A percentile compares a stretch with the other conserved stretches of the same genome.
Conservation (phyloP, 345 rosid species). For the Laguncularia racemosa region DNA sequence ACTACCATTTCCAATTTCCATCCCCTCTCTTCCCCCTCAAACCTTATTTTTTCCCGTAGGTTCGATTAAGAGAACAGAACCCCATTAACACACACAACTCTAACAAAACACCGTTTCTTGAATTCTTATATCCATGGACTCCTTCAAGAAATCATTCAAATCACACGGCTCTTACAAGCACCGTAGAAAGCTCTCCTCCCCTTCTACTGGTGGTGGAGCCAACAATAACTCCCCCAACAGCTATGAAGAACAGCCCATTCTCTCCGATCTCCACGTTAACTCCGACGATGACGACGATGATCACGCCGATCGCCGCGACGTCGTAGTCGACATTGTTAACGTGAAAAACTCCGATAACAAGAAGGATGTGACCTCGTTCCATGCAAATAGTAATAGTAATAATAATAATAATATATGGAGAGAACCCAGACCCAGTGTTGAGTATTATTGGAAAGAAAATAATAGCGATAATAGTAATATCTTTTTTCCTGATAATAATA, state of each 20-base stretch:
- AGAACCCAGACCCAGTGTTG: conserved; percentile 26
- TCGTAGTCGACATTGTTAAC: conserved; percentile 4
- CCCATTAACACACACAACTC: neutral
- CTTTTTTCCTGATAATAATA: no score
- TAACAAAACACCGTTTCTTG: neutral
- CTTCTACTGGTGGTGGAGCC: conserved; percentile 3
- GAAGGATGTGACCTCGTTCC: neutral
- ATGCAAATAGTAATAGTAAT: neutral
- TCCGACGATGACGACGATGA: neutral
- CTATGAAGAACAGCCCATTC: conserved; percentile 52
- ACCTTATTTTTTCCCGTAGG: no score
- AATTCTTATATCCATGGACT: conserved; percentile 8
- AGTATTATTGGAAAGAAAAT: conserved; percentile 34
- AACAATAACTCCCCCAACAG: neutral
- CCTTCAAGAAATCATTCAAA: conserved; percentile 46
- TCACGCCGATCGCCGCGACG: conserved; percentile 7
- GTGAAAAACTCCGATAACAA: neutral
- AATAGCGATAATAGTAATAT: no score
- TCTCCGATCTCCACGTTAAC: conserved; percentile 21
- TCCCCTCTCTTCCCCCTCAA: no score
- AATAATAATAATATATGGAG: conserved; percentile 11
- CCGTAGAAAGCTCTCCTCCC: conserved; percentile 11
- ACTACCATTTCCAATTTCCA: no score
- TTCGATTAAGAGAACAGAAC: neutral
- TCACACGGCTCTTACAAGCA: conserved; percentile 34